Evolutionary conservation across 495 filamentous ascomycete species (phyloP), one percentile per base, ranked within the genome.

Genomic region (Penicillium maclennaniae): DNA sequence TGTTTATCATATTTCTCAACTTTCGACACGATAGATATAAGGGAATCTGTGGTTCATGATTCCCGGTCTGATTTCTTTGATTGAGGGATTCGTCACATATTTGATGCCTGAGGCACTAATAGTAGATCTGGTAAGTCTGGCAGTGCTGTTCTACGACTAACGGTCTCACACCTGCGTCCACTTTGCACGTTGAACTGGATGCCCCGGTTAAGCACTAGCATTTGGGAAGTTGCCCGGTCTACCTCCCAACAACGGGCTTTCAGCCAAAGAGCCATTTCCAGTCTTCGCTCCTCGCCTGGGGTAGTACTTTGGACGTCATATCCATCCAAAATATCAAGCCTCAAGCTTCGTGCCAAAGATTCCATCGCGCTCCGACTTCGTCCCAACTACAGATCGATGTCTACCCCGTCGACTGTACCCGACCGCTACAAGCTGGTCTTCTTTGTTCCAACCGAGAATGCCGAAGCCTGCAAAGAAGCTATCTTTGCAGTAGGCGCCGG

Each of bases 371-470:
- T 39, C 19, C 15, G 17, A 40, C 10, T 0, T 17, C 43, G 12
- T 6, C 28, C 19, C 26, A 51, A 16, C 15, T 16, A 34, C 46
- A 43, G 21, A 26, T 44, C 37, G 6, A 60, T 60, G 56, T 55
- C 59, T 9, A 45, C 60, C 27, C 46, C 55, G 12, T 43, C 61
- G 37, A 25, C 44, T 7, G 0, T 39, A 8, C 55, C 62, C 27
- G 65, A 67, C 49, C 75, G 75, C 54, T 79, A 75, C 67, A 79
- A 78, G 38, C 75, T 79, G 23, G 51, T 78, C 54, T 79, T 78
- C 67, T 76, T 67, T 50, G 76, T 76, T 15, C 76, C 76, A 0
- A 59, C 67, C 37, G 51, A 64, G 20, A 60, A 73, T 51, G 54
- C 69, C 17, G 71, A 78, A 34, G 28, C 54, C 12, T 77, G 72